Base-by-base conservation (phyloP, 1,284 basidiomycete genomes). In the Cerioporus squamosus region DNA sequence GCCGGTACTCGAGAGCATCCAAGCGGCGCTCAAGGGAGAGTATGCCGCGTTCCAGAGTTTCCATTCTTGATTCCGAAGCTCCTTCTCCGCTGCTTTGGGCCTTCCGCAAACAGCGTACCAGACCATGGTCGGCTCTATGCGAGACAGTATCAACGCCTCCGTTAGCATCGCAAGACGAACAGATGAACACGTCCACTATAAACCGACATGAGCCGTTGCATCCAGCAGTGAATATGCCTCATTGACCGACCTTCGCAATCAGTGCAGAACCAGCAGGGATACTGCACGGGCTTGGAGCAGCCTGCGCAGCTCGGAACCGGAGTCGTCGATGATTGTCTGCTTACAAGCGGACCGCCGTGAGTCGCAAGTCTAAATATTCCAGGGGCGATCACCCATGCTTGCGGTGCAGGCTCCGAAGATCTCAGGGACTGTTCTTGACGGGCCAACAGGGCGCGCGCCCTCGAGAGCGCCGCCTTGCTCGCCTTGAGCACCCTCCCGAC, bases 201-300 rank as follows among this genome's bases (percentile, higher is more conserved):
- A 5, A 20, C 8, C 5, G 14, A 18, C 3, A 9, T 20, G 31
- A 29, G 15, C 20, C 7, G 12, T 26, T 12, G 14, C 7, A 15
- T 12, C 15, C 20, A 20, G 5, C 5, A 29, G 44, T n/a, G 2
- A 14, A 24, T 1, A 29, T 10, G 18, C 2, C 9, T 15, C 12
- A 40, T 8, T 8, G 36, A 42, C 59, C 42, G 23, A 53, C 62
- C 62, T 2, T 44, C 51, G 39, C 72, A 72, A 23, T 68, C 59
- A 14, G 66, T 62, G 47, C 72, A 74, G 46, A 60, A 69, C 67
- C 69, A 72, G 49, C 65, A 70, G 7, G 69, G 65, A 29, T 61
- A 59, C 0, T 60, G 31, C 6, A 68, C 57, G 0, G 18, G 14
- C 5, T 46, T 36, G 2, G 51, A 49, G 36, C 65, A 66, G 12